Evolutionary conservation across 1,284 basidiomycete genomes (phyloP).

Genomic region (Austroboletus novae-zelandiae): DNA sequence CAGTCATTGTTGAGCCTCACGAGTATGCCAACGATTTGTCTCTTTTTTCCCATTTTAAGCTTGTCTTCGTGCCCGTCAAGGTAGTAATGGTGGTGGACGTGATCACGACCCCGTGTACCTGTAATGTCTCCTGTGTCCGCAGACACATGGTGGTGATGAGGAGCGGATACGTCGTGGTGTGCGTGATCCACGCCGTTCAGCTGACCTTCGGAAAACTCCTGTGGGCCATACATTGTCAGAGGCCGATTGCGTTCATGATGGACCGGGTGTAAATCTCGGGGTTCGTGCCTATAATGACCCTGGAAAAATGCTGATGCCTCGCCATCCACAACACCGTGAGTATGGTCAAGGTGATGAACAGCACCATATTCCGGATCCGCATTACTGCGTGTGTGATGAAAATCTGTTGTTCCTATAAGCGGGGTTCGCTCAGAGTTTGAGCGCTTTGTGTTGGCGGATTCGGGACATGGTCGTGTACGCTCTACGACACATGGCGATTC

Average conservation of each 20-base stretch:
- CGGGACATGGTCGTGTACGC: constrained; percentile 6
- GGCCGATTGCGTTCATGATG: constrained; percentile 37
- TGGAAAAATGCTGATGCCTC: constrained; percentile 23
- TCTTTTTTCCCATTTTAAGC: constrained; percentile 45
- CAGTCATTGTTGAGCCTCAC: constrained; percentile 35
- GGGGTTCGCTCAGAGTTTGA: constrained; percentile 13
- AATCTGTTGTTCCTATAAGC: constrained; percentile 12
- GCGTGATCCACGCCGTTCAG: not conserved
- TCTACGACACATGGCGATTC: constrained; percentile 13
- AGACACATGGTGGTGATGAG: constrained; percentile 13
- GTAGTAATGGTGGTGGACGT: constrained; percentile 8
- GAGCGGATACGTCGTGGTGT: constrained; percentile 1
- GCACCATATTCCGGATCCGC: constrained; percentile 18
- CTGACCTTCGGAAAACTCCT: constrained; percentile 5
- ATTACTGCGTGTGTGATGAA: constrained; percentile 1
- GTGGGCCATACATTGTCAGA: constrained; percentile 24
- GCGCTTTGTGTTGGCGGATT: not conserved
- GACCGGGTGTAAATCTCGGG: constrained; percentile 31
- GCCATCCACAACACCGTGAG: constrained; percentile 1
- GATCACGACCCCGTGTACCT: not conserved
- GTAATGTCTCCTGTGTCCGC: not conserved
- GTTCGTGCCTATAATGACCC: constrained; percentile 46
- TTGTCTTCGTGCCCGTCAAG: constrained; percentile 10
- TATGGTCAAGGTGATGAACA: constrained; percentile 6
- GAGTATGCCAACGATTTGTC: constrained; percentile 64